Conservation (phyloP, 192 early-diverging fungal species). For the Kickxella alabastrina region DNA sequence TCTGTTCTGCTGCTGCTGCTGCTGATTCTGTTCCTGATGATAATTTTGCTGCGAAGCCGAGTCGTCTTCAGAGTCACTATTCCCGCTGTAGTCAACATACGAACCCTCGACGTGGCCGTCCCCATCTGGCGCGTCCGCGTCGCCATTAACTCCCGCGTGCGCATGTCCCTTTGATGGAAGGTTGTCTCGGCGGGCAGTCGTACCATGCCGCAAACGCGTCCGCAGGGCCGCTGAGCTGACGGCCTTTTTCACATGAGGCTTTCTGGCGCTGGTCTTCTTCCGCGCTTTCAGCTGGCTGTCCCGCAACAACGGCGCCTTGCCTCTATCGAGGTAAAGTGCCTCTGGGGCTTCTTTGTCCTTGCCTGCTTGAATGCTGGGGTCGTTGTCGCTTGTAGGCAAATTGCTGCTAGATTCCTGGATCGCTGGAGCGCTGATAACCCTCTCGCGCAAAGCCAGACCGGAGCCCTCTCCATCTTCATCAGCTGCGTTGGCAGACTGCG, state of each 20-base stretch:
- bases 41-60: neutral
- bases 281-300: constrained; percentile 14
- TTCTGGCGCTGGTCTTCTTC: constrained; percentile 20
- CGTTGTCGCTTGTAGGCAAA: neutral
- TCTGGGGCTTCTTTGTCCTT: constrained; percentile 4
- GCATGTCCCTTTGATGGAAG: constrained; percentile 3
- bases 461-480: neutral
- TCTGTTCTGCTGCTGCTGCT: neutral
- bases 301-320: constrained; percentile 6
- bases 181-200: constrained; percentile 11
- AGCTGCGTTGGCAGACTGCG: neutral
- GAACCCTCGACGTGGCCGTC: constrained; percentile 23
- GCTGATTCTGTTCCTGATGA: constrained; percentile 5
- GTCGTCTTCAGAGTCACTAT: constrained; percentile 10
- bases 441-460: constrained; percentile 3
- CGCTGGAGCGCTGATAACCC: constrained; percentile 18
- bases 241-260: constrained; percentile 33
- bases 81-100: constrained; percentile 46
- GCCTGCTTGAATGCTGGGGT: neutral
- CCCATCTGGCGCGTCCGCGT: neutral
- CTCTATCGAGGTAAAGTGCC: constrained; percentile 7
- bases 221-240: constrained; percentile 37
- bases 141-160: neutral
- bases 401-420: constrained; percentile 3
- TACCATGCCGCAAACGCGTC: constrained; percentile 18